phyloP scores from a whole-genome alignment of 257 asterid genomes.

The Salvia splendens region DNA sequence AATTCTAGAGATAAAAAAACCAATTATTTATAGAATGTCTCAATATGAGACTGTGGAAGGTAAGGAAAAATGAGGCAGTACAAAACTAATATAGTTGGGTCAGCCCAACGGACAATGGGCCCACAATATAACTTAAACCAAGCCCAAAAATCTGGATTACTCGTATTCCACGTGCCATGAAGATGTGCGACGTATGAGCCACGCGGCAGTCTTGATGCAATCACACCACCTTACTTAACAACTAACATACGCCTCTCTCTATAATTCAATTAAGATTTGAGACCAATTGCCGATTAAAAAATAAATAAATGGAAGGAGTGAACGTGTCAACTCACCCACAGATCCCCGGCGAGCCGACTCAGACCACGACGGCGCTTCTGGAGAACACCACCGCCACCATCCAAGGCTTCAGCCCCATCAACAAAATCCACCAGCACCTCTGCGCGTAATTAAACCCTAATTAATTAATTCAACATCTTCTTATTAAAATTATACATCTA shows the following conservation, averaged over 20 bases:
- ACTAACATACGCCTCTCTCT: background rate
- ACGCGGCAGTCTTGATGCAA: constrained; percentile 50
- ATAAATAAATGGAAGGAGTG: constrained; percentile 54
- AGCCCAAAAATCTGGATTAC: too few species aligned
- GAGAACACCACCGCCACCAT: constrained; percentile 81
- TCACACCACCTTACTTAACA: background rate
- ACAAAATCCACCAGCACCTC: constrained; percentile 92
- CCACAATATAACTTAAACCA: too few species aligned
- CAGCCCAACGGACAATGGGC: too few species aligned
- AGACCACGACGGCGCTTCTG: constrained; percentile 57
- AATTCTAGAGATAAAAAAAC: too few species aligned
- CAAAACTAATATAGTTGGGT: too few species aligned
- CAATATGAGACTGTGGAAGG: too few species aligned
- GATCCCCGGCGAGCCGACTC: constrained; percentile 79
- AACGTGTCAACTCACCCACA: constrained; percentile 53
- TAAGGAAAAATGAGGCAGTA: too few species aligned
- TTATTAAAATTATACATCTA: too few species aligned
- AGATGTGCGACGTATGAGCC: constrained; percentile 31
- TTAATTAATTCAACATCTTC: too few species aligned
- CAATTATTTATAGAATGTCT: too few species aligned
- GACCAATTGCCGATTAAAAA: too few species aligned
- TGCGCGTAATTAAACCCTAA: constrained; percentile 61
- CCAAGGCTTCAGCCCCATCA: constrained; percentile 79
- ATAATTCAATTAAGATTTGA: background rate
- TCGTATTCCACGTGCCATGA: constrained; percentile 10